Conservation (phyloP, 352 stramenopile species). For the Blastocystis sp. region DNA sequence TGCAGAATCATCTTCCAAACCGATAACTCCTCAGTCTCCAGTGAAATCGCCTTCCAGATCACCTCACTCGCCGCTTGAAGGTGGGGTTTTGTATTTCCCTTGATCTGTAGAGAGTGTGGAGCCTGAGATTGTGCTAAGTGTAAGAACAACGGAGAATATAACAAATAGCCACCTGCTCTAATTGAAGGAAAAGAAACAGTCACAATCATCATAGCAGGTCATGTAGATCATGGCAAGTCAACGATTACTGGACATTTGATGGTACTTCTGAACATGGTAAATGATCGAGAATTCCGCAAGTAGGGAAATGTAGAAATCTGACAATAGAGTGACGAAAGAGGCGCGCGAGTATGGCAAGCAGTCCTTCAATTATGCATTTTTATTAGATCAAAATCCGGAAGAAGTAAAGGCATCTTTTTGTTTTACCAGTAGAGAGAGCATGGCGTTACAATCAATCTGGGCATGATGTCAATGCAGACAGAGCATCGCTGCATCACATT, state of each 20-base stretch:
- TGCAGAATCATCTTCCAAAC: neutral
- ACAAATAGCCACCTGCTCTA: neutral
- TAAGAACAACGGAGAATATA: neutral
- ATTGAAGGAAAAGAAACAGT: conserved; percentile 66
- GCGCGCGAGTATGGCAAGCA: conserved; percentile 82
- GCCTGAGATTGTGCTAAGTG: neutral
- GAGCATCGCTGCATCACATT: conserved; percentile 70
- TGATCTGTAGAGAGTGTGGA: conserved; percentile 22
- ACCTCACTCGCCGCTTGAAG: neutral
- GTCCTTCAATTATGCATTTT: conserved; percentile 89
- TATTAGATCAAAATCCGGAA: conserved; percentile 80
- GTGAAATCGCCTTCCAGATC: conserved; percentile 20
- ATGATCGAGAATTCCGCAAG: conserved; percentile 79
- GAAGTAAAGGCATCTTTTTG: conserved; percentile 66
- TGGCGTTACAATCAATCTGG: conserved; percentile 95
- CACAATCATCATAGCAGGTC: conserved; percentile 88
- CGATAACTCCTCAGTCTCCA: neutral
- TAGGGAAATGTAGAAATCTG: conserved; percentile 71
- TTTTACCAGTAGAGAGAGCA: conserved; percentile 74
- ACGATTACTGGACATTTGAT: conserved; percentile 91
- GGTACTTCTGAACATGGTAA: conserved; percentile 70
- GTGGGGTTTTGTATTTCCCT: neutral
- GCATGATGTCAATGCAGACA: conserved; percentile 80
- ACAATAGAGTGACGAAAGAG: conserved; percentile 65
- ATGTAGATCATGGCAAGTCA: conserved; percentile 94